These are phyloP conservation scores for Cenchrus americanus DNA, from an alignment of 176 grass and related monocot species.

Conservation along the genomic window DNA sequence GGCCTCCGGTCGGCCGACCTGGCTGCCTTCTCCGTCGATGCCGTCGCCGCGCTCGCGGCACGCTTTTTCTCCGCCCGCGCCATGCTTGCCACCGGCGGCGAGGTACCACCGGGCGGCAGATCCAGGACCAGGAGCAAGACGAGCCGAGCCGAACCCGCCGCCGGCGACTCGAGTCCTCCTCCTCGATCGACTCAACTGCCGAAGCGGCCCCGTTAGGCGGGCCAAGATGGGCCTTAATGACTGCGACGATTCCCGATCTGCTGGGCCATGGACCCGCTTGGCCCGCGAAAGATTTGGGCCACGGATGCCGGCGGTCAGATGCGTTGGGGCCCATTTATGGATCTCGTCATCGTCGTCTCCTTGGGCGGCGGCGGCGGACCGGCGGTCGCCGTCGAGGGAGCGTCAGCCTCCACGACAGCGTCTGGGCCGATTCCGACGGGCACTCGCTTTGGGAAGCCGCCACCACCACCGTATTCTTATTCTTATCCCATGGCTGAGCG, in stretches of 20 bases:
- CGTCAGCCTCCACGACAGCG: slow-evolving; percentile 5
- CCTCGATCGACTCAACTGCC: not conserved
- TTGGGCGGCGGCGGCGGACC: not conserved
- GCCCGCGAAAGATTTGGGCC: not conserved
- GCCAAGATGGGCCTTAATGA: not conserved
- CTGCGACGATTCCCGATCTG: not conserved
- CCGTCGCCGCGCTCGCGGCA: not conserved
- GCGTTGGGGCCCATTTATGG: not conserved
- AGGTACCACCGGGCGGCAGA: slow-evolving; percentile 22
- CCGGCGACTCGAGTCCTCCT: no score
- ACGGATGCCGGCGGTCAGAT: not conserved
- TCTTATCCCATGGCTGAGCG: slow-evolving; percentile 40
- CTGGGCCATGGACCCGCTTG: not conserved
- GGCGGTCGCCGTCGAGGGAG: slow-evolving; percentile 8
- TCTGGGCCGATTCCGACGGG: not conserved
- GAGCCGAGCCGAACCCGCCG: no score
- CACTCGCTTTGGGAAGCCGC: slow-evolving; percentile 3
- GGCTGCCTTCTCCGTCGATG: not conserved
- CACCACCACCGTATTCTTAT: slow-evolving; percentile 39
- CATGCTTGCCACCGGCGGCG: slow-evolving; percentile 25
- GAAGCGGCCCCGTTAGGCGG: not conserved
- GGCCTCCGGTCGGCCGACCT: not conserved
- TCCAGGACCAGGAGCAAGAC: not conserved
- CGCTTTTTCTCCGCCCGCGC: slow-evolving; percentile 37
- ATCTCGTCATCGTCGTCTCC: not conserved